Evolutionary conservation across 306 rosid species (phyloP), one percentile per base, ranked within the genome.

Genomic region (Citrullus colocynthis): DNA sequence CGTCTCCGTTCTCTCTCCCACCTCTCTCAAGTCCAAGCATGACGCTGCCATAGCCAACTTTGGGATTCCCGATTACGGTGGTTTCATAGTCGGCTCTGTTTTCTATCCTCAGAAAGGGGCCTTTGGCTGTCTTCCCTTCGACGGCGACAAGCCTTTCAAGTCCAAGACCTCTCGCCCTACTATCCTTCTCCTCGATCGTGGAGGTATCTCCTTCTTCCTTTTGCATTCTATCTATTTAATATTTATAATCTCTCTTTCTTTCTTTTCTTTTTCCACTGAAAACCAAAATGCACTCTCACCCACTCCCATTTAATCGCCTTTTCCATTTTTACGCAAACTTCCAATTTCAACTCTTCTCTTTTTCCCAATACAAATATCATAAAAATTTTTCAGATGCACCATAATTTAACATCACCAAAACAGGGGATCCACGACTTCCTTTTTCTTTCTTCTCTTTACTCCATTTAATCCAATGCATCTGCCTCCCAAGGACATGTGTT

Each of bases 51-150:
- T 91, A 17, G 97, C 85, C 6, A 95, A 95, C 87, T 95, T 95
- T 42, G 99, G 99, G n/a, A 59, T 92, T 59, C 99, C 99, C 0
- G 89, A 92, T 62, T 95, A 95, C 72, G 99, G 99, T 56, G 99
- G 97, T 1, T 95, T 71, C 77, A 72, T 95, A 7, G 80, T 89
- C 10, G 99, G 99, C 13, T 81, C 90, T 16, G 87, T 92, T 16
- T 81, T 86, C 37, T 90, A 95, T 82, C 96, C 99, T 2, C 83
- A 80, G 0, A 85, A 82, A 80, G 88, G 75, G 3, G 41, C 91
- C 51, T 65, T 39, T 34, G 99, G 88, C 0, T 95, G 99, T 37
- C 48, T 83, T 18, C 86, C 85, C 20, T 95, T 92, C 64, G 89
- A 89, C 2, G 96, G 93, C 44, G 92, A 88, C 67, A 92, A 84